Conservation (phyloP, 805 yeast genomes). For the Pichia occidentalis region DNA sequence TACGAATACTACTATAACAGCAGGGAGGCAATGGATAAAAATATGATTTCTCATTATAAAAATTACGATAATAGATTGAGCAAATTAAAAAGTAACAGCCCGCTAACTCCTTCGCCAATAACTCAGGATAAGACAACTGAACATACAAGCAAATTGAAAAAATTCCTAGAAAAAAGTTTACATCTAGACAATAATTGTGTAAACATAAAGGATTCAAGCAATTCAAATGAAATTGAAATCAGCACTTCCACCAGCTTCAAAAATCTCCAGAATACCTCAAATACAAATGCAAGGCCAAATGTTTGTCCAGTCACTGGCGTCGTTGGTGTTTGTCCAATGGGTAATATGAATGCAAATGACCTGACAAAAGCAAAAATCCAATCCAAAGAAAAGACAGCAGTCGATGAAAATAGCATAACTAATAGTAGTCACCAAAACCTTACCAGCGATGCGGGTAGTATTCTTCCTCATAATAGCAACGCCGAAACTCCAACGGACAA, state of each 20-base stretch:
- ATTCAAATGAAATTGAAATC: conserved; percentile 9
- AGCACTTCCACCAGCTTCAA: not conserved
- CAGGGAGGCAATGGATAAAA: conserved; percentile 25
- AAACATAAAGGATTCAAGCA: conserved; percentile 7
- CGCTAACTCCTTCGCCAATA: conserved; percentile 13
- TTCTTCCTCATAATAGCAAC: not conserved
- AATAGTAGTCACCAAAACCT: no score
- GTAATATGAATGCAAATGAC: conserved; percentile 1
- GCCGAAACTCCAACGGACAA: conserved; percentile 1
- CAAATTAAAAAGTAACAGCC: conserved; percentile 18
- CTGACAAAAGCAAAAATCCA: not conserved
- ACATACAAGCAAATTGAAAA: conserved; percentile 29
- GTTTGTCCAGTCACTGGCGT: conserved; percentile 22
- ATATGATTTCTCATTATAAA: conserved; percentile 27
- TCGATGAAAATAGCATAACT: no score
- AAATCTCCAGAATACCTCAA: not conserved
- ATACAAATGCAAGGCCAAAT: conserved; percentile 5
- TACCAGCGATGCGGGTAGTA: not conserved
- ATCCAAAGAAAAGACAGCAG: not conserved
- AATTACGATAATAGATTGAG: conserved; percentile 27
- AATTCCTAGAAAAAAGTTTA: conserved; percentile 26
- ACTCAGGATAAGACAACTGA: conserved; percentile 24
- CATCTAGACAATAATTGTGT: conserved; percentile 9
- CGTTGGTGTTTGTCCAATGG: conserved; percentile 22
- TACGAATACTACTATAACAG: conserved; percentile 32